Evolutionary conservation across 768 basidiomycete species (phyloP), one percentile per base, ranked within the genome.

Genomic region (Cyclocybe cylindracea): DNA sequence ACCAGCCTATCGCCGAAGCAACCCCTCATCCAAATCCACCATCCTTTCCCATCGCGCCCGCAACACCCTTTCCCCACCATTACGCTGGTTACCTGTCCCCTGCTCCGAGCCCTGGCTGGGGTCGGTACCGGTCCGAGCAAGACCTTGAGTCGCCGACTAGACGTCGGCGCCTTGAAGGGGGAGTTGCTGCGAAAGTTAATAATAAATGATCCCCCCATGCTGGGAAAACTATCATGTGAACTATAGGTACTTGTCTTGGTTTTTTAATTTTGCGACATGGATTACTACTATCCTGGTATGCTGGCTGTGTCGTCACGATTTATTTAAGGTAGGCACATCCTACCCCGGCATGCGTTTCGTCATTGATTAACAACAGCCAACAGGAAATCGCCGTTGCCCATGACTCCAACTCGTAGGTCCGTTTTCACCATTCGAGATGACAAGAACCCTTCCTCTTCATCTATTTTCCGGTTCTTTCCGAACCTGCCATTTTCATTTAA

Each of bases 101-200:
- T 47, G 76, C 74, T 10, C 71, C 78, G 18, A 74, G 77, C 37
- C 75, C 78, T 19, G 69, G 68, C 46, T 83, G 78, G 76, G 67
- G 69, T 39, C 74, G 73, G 41, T 64, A 72, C 59, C 58, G 66
- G 48, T 50, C 62, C 56, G 74, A 75, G 49, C 74, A 76, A 52
- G 79, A 77, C 49, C 64, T 70, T 55, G 71, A 77, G 60, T 73
- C 71, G 9, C 75, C 78, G 40, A 67, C 73, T 34, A 76, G 84
- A 61, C 69, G 80, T 59, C 75, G 83, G 62, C 76, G 82, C 51
- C 67, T 85, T 40, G 83, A 84, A 60, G 77, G 78, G 47, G 82
- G 83, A 36, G 77, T 60, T 51, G 69, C 76, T 54, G 75, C 75
- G 50, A 84, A 84, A 68, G 75, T 83, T 61, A 79, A 79, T 64